A percentile compares a stretch with the other conserved stretches of the same genome.
Conservation (phyloP, 2,329 filamentous ascomycete species). For the Beauveria brongniartii region DNA sequence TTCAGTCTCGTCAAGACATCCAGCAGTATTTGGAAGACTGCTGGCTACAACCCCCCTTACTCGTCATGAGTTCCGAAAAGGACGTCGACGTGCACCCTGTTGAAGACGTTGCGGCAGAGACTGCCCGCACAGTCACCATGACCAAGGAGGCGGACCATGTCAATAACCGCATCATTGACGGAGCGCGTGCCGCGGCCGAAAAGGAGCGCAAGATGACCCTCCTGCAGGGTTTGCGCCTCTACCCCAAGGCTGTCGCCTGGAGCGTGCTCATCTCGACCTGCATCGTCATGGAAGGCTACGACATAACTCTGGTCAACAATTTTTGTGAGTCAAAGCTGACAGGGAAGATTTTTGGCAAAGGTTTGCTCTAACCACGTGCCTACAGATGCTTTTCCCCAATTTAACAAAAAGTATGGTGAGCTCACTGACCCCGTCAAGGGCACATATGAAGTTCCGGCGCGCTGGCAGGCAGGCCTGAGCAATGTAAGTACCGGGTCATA, state of each 20-base stretch:
- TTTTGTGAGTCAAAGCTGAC: conserved; percentile 46
- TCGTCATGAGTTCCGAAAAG: conserved; percentile 14
- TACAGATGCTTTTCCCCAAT: conserved; percentile 45
- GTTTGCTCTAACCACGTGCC: not conserved
- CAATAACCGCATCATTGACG: conserved; percentile 24
- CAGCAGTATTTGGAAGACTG: no score
- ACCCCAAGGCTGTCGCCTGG: conserved; percentile 82
- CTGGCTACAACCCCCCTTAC: not conserved
- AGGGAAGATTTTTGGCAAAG: not conserved
- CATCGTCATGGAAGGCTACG: conserved; percentile 88
- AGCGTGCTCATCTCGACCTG: conserved; percentile 81
- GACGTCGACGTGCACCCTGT: conserved; percentile 5
- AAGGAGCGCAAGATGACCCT: conserved; percentile 65
- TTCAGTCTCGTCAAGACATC: no score
- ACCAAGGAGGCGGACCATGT: conserved; percentile 14
- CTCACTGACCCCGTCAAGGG: conserved; percentile 18
- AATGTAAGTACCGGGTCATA: conserved; percentile 29
- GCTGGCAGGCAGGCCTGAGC: conserved; percentile 55
- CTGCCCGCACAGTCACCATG: not conserved
- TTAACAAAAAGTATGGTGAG: conserved; percentile 48
- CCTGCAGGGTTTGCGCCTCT: conserved; percentile 67
- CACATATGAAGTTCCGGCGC: conserved; percentile 47
- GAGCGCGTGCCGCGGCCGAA: conserved; percentile 39
- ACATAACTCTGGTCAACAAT: conserved; percentile 73
- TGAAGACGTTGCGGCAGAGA: conserved; percentile 11